phyloP scores from a whole-genome alignment of 768 basidiomycete species.

The Vararia minispora region DNA sequence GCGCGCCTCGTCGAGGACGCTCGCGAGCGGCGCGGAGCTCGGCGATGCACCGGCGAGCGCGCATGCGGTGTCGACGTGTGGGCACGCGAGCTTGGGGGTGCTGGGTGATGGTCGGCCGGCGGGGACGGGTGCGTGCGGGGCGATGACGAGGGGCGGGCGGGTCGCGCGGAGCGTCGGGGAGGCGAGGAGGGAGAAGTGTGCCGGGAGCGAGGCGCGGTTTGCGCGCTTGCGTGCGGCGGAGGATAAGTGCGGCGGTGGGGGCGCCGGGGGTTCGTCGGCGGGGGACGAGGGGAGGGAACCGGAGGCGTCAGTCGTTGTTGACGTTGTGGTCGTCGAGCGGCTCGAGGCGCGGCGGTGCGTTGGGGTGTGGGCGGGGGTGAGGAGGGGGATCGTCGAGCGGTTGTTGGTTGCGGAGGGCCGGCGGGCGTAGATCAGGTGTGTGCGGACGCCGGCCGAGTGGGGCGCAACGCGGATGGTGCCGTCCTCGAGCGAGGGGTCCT shows the following conservation, averaged over 20 bases:
- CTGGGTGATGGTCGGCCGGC: slow-evolving; percentile 8
- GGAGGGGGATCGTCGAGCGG: slow-evolving; percentile 14
- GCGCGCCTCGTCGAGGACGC: slow-evolving; percentile 3
- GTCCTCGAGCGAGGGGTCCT: slow-evolving; percentile 3
- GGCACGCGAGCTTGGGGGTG: slow-evolving; percentile 7
- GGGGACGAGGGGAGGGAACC: slow-evolving; percentile 1
- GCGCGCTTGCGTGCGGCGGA: slow-evolving; percentile 8
- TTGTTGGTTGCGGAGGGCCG: slow-evolving; percentile 15
- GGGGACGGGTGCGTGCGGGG: slow-evolving; percentile 10
- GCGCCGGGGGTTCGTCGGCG: not conserved
- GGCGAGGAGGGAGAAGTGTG: slow-evolving; percentile 16
- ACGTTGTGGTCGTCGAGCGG: slow-evolving; percentile 4
- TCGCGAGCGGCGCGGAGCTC: slow-evolving; percentile 4
- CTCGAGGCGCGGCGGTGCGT: slow-evolving; percentile 12
- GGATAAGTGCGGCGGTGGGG: slow-evolving; percentile 3
- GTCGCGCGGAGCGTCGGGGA: slow-evolving; percentile 9
- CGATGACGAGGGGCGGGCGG: slow-evolving; percentile 7
- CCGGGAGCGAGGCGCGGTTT: slow-evolving; percentile 16
- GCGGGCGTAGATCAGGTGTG: slow-evolving; percentile 14
- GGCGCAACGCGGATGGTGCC: slow-evolving; percentile 2
- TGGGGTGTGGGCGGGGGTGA: no score
- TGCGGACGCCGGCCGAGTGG: not conserved
- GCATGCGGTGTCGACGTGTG: slow-evolving; percentile 6
- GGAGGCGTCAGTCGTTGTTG: slow-evolving; percentile 4
- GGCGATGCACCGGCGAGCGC: slow-evolving; percentile 10